Percentiles rank a stretch among this genome's conserved stretches.
Conservation (phyloP, 495 filamentous ascomycete genomes). For the Neurospora sublineolata region DNA sequence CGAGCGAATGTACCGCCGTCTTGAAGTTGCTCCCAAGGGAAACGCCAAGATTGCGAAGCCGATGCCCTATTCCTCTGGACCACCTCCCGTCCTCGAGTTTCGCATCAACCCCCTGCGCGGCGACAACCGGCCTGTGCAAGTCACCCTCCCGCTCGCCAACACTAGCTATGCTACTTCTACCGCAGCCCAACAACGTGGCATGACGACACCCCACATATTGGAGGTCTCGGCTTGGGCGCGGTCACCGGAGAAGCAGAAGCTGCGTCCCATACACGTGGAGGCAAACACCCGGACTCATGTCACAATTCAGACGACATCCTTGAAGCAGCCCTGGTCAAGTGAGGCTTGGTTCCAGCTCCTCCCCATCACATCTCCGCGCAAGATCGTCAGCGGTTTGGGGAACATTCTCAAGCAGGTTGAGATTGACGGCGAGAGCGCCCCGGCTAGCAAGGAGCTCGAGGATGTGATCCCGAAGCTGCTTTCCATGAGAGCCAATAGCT, state of each 20-base stretch:
- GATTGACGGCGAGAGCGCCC: constrained; percentile 36
- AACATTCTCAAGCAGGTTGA: constrained; percentile 69
- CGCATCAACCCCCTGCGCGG: not conserved
- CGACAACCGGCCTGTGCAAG: constrained; percentile 13
- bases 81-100: constrained; percentile 8
- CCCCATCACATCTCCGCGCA: constrained; percentile 52
- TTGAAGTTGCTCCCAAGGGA: not conserved
- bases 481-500: constrained; percentile 17
- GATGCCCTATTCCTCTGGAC: constrained; percentile 1
- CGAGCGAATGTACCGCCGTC: not conserved
- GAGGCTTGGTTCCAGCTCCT: constrained; percentile 39
- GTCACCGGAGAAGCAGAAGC: constrained; percentile 1
- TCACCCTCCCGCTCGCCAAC: constrained; percentile 57
- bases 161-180: constrained; percentile 40
- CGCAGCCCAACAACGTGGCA: constrained; percentile 47
- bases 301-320: constrained; percentile 8
- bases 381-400: constrained; percentile 57
- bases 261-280: constrained; percentile 6
- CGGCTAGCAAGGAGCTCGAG: constrained; percentile 72
- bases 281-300: constrained; percentile 19
- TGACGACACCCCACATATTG: constrained; percentile 49
- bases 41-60: not conserved
- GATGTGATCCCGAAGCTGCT: constrained; percentile 50
- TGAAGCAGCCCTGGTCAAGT: not conserved
- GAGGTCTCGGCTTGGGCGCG: constrained; percentile 39